These are phyloP conservation scores for Hygrophila difformis DNA, from an alignment of 257 asterid species.

Conservation along the genomic window DNA sequence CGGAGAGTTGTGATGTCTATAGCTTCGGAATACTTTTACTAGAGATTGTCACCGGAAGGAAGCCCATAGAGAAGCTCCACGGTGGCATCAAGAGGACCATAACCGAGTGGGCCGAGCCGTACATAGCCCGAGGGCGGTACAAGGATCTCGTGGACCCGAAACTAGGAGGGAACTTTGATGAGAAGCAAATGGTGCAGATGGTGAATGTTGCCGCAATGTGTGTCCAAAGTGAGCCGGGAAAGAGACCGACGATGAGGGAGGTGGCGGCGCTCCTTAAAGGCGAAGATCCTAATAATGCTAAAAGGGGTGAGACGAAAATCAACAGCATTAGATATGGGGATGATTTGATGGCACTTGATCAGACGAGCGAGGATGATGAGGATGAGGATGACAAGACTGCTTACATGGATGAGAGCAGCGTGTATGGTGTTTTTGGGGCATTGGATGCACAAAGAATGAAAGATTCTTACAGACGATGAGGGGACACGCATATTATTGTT, in stretches of 20 bases:
- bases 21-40: constrained; percentile 67
- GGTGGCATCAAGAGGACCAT: constrained; percentile 72
- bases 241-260: constrained; percentile 68
- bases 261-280: constrained; percentile 51
- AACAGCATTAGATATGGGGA: constrained; percentile 57
- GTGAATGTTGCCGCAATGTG: constrained; percentile 62
- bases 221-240: constrained; percentile 62
- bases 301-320: constrained; percentile 24
- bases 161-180: constrained; percentile 49
- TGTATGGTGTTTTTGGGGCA: constrained; percentile 72
- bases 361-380: constrained; percentile 37
- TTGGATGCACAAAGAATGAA: constrained; percentile 51
- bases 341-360: constrained; percentile 61
- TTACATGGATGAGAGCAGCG: constrained; percentile 53
- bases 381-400: constrained; percentile 18
- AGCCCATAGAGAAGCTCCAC: constrained; percentile 74
- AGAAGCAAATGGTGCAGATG: constrained; percentile 34
- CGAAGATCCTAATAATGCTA: constrained; percentile 18
- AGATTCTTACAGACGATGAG: constrained; percentile 37
- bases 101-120: constrained; percentile 81
- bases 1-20: constrained; percentile 76
- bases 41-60: constrained; percentile 59
- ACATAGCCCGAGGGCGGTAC: constrained; percentile 35
- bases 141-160: constrained; percentile 66
- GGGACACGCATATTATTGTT: too few species aligned